phyloP scores from a whole-genome alignment of 2,329 filamentous ascomycete genomes.

The Coniosporium tulheliwenetii region DNA sequence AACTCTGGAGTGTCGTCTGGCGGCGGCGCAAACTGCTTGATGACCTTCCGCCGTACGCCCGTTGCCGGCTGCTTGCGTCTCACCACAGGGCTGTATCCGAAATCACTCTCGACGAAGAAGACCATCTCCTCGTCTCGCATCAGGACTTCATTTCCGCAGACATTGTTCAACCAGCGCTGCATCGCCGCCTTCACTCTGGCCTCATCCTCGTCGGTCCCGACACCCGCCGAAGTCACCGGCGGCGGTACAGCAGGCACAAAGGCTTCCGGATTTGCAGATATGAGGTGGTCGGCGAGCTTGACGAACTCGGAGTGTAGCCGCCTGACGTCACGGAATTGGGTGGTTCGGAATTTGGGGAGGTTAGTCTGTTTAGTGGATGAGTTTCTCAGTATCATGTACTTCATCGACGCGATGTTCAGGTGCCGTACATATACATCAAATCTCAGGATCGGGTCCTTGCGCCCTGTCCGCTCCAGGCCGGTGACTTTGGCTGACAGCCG shows the following conservation, averaged over 20 bases:
- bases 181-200: slow-evolving; percentile 71
- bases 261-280: slow-evolving; percentile 93
- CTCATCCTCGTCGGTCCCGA: slow-evolving; percentile 93
- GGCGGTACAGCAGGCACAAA: slow-evolving; percentile 89
- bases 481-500: slow-evolving; percentile 93
- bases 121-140: slow-evolving; percentile 96
- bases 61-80: slow-evolving; percentile 95
- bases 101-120: slow-evolving; percentile 97
- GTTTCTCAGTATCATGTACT: slow-evolving; percentile 3
- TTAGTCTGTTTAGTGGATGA: slow-evolving; percentile 57
- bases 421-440: slow-evolving; percentile 86
- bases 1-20: slow-evolving; percentile 95
- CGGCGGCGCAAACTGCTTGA: slow-evolving; percentile 96
- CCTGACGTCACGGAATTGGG: slow-evolving; percentile 93
- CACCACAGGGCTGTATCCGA: slow-evolving; percentile 91
- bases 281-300: slow-evolving; percentile 89
- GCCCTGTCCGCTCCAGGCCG: slow-evolving; percentile 76
- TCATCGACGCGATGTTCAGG: not conserved
- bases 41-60: slow-evolving; percentile 80
- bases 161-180: slow-evolving; percentile 89
- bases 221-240: slow-evolving; percentile 85
- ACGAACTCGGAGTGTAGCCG: slow-evolving; percentile 90
- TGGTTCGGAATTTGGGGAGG: slow-evolving; percentile 93
- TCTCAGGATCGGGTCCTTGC: slow-evolving; percentile 86
- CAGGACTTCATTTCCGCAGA: slow-evolving; percentile 81